Evolutionary conservation across 2,329 filamentous ascomycete species (phyloP).

Genomic region (Leptoxyphium fumago): DNA sequence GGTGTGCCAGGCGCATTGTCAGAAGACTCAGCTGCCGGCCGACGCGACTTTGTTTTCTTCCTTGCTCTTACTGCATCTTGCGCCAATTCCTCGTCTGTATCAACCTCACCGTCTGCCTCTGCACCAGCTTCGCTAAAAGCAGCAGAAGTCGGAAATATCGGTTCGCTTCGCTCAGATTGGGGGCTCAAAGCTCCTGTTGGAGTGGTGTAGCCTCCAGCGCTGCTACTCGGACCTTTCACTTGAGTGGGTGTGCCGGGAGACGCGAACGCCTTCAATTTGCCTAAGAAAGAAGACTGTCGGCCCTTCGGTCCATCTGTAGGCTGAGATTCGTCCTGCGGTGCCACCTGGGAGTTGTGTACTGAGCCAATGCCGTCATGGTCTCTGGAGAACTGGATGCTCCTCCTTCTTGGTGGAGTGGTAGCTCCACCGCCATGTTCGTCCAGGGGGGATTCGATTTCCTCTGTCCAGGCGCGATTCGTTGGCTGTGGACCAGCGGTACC

Average conservation of each 20-base stretch:
- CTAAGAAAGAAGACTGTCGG: constrained; percentile 14
- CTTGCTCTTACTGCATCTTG: constrained; percentile 37
- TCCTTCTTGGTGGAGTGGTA: constrained; percentile 10
- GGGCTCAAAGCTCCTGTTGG: constrained; percentile 15
- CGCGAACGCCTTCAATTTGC: constrained; percentile 16
- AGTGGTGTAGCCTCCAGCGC: constrained; percentile 7
- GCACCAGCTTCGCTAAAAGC: constrained; percentile 46
- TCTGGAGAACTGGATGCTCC: constrained; percentile 18
- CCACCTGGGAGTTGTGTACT: constrained; percentile 11
- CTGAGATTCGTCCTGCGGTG: constrained; percentile 14
- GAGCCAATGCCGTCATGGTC: constrained; percentile 9
- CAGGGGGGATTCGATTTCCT: background rate
- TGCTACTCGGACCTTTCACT: constrained; percentile 6
- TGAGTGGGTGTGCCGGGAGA: constrained; percentile 8
- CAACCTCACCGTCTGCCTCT: constrained; percentile 75
- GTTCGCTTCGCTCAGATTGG: constrained; percentile 19
- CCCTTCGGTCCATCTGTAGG: constrained; percentile 4
- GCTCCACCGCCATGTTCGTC: constrained; percentile 1
- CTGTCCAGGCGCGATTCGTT: constrained; percentile 5
- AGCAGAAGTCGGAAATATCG: constrained; percentile 13
- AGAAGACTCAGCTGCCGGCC: constrained; percentile 39
- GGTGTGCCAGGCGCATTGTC: constrained; percentile 56
- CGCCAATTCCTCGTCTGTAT: constrained; percentile 29
- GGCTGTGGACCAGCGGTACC: constrained; percentile 8
- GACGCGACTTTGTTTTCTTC: constrained; percentile 49